phyloP scores from a whole-genome alignment of 1,284 basidiomycete species.

The Phlebopus sp. region DNA sequence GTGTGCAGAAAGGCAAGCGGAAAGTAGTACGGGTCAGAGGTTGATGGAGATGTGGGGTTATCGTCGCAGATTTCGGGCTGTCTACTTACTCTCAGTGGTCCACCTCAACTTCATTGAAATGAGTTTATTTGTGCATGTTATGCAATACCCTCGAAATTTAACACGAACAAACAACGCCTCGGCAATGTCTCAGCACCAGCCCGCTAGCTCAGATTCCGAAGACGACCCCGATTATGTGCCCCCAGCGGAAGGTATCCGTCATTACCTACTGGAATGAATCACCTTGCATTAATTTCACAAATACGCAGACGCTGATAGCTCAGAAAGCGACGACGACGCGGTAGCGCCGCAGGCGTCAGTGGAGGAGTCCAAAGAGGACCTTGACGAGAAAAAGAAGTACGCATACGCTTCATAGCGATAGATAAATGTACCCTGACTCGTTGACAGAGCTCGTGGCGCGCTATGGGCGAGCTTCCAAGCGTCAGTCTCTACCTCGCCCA shows the following conservation, averaged over 20 bases:
- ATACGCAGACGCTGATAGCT: constrained; percentile 37
- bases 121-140: constrained; percentile 17
- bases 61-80: constrained; percentile 27
- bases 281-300: constrained; percentile 1
- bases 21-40: constrained; percentile 78
- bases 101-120: constrained; percentile 37
- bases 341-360: constrained; percentile 5
- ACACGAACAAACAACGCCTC: constrained; percentile 24
- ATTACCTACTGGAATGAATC: fast-evolving
- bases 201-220: constrained; percentile 53
- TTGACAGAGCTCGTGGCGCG: constrained; percentile 35
- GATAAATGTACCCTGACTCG: constrained; percentile 15
- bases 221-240: constrained; percentile 69
- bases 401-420: constrained; percentile 4
- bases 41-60: constrained; percentile 18
- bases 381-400: constrained; percentile 45
- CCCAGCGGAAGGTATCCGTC: constrained; percentile 33
- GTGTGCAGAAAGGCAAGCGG: constrained; percentile 68
- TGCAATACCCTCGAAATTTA: constrained; percentile 21
- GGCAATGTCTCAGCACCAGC: constrained; percentile 13
- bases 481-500: constrained; percentile 37
- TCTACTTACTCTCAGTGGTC: constrained; percentile 22
- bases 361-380: constrained; percentile 30
- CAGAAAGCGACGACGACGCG: constrained; percentile 35
- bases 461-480: constrained; percentile 64